Base-by-base conservation (phyloP, 345 rosid genomes). In the Hevea brasiliensis region DNA sequence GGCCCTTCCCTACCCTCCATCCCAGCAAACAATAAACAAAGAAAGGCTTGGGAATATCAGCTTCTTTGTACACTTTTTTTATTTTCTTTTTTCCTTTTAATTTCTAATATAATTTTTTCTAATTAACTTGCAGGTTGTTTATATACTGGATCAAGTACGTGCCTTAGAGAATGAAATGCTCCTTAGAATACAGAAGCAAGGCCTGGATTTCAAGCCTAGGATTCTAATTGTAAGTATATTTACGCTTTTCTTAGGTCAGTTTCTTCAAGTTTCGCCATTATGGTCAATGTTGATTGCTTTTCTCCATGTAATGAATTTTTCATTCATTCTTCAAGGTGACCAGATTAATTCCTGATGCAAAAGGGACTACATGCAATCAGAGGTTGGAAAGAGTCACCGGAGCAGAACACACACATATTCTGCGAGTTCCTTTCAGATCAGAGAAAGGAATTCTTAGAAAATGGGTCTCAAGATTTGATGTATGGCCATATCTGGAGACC, bases 391-490 rank as follows among this genome's bases (percentile, higher is more conserved):
- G 97, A 85, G 97, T 94, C 47, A 86, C 89, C 32, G 98, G 98
- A 80, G 89, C 98, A 7, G 94, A 94, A 62, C 85, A 94, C 75
- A 80, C 96, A 1, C 87, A 86, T 78, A 92, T 94, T 73, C 78
- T 94, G 60, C 82, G 98, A 61, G 97, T 94, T 82, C 98, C 98
- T 57, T 94, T 94, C 74, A 89, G 98, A 74, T 92, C 98, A 8
- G 91, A 94, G 40, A 85, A 88, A 54, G 98, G 98, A 23, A 85
- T 90, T 72, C 96, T 92, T 73, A 91, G 87, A 72, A 87, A 92
- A 60, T 94, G 98, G 98, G 88, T 94, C 80, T 94, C 99, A 66
- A 93, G 99, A 81, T 96, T 96, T 79, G 98, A 93, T 75, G 90
- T 96, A 26, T 96, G 99, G 99, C 99, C 99, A 68, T 93, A 90